A percentile compares a stretch with the other conserved stretches of the same genome.
These are phyloP conservation scores for Vaccinium macrocarpon DNA, from an alignment of 148 eudicot species.

Conservation along the genomic window DNA sequence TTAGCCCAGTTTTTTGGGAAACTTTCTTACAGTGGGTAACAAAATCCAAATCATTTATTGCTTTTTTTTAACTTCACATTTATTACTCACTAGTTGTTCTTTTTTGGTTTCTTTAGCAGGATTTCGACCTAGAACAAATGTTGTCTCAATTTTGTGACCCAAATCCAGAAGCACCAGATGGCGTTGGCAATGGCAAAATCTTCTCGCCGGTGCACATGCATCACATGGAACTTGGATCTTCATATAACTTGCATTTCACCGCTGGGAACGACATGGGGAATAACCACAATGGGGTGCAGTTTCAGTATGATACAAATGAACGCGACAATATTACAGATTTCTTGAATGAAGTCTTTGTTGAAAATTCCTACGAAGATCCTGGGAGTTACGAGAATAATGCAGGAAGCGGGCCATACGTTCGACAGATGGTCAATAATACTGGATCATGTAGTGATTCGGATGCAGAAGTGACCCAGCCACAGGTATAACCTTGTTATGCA, in stretches of 20 bases:
- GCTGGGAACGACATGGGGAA: constrained; percentile 24
- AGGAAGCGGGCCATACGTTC: not conserved
- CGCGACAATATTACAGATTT: not conserved
- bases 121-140: constrained; percentile 45
- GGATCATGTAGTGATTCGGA: not conserved
- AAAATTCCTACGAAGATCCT: not conserved
- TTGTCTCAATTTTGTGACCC: constrained; percentile 27
- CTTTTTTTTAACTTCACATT: not conserved
- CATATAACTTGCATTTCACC: constrained; percentile 18
- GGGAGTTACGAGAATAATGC: not conserved
- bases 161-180: constrained; percentile 23
- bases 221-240: constrained; percentile 36
- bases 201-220: constrained; percentile 43
- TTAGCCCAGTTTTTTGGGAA: not conserved
- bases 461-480: not conserved
- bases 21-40: not conserved
- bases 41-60: not conserved
- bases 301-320: not conserved
- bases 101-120: constrained; percentile 41
- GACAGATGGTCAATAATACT: not conserved
- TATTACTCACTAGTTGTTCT: not conserved
- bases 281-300: constrained; percentile 28
- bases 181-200: constrained; percentile 35
- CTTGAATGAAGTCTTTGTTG: not conserved
- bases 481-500: not conserved